Base-by-base conservation (phyloP, 2,329 filamentous ascomycete genomes). In the Fusarium lateritium region DNA sequence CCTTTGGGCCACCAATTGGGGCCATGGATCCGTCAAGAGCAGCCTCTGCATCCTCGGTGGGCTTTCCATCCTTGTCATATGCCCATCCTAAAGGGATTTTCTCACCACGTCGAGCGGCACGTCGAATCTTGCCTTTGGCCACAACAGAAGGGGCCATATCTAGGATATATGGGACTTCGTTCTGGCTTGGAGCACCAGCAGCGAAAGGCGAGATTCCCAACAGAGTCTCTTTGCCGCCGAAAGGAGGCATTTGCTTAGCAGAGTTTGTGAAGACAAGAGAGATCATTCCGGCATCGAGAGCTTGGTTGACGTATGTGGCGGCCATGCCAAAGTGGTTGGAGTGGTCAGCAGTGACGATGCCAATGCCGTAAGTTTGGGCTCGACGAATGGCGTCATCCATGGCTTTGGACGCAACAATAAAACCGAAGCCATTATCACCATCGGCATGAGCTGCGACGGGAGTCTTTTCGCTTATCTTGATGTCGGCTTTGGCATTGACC, bases 291-390 rank as follows among this genome's bases (percentile, higher is more conserved):
- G 56, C 51, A 24, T 56, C 33, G 11, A 65, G 45, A 26, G 61
- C 61, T 22, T 56, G 61, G 5, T 51, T 36, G 7, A 65, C 61
- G 21, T 65, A 65, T 14, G 61, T 60, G 7, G 61, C 61, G 15
- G 56, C 61, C 61, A 65, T 65, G 19, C 61, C 61, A 28, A 60
- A 65, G 56, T 65, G 61, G 51, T 65, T 65, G 15, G 56, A 60
- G 46, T 56, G 51, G 24, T 60, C 49, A 6, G 45, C 61, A 5
- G 61, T 56, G 33, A 61, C 56, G n/a, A 65, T 65, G 26, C 61
- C 61, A 21, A 65, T 60, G 24, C 61, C 61, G 39, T 65, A 65
- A 4, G 45, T 56, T 28, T 60, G 45, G 6, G 61, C 61, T 17
- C 56, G 56, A 17, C 34, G 40, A n/a, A 61, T 65, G 24, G 56